Evolutionary conservation across 2,329 filamentous ascomycete species (phyloP), one percentile per base, ranked within the genome.

Genomic region (Metarhizium humberi): DNA sequence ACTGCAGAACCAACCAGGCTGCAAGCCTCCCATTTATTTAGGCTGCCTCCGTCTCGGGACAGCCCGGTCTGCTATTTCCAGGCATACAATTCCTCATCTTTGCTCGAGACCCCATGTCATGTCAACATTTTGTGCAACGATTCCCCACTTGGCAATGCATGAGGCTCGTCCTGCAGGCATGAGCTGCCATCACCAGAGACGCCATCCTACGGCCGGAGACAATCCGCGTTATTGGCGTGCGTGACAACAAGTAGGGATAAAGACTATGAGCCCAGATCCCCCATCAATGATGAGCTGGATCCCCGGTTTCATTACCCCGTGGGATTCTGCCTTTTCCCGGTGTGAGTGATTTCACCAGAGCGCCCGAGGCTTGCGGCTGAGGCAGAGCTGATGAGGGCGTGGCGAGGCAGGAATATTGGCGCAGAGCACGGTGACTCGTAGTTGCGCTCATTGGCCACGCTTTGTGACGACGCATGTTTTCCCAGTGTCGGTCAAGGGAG

Each of bases 301-400:
- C 10, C 7, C 32, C 6, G 10, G 32, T 8, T 34, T 11, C 7
- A 34, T 2, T 34, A 34, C 32, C 32, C 25, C 25, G 25, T 25
- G 25, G 25, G 25, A 25, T 25, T 25, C 25, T 25, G 25, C 25
- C 25, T 25, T 25, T 25, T 25, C 25, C 25, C 32, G 8, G 32
- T 11, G 32, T 34, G 32, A 11, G 32, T 11, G 32, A 34, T 34
- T 34, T 18, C 32, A n/a, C 36, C 43, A n/a, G 34, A 13, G 32
- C 20, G 51, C 16, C 46, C 34, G 20, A 20, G 55, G 51, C 51
- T 51, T 56, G 55, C 55, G 55, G 55, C 55, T 56, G 55, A 56
- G 29, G 55, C 50, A 46, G 49, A 51, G 55, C 55, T 56, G 51
- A 56, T 42, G 40, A 36, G 45, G 34, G 32, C 36, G n/a, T 29